Evolutionary conservation across 1,139 yeast species (phyloP), one percentile per base, ranked within the genome.

Genomic region (Sugiyamaella xylanicola): DNA sequence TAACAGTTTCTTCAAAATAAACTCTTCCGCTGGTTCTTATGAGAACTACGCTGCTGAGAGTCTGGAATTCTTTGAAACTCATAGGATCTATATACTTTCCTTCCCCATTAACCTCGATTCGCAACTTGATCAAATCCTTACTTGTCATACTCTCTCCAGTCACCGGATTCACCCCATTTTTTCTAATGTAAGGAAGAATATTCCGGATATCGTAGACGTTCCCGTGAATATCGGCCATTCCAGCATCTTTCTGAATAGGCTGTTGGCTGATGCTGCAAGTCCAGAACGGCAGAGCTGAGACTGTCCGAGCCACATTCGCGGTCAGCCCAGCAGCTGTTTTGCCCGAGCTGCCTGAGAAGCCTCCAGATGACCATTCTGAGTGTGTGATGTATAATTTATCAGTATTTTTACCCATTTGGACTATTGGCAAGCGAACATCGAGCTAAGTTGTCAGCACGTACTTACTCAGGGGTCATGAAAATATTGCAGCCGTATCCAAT

Each of bases 311-410:
- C 51, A 48, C 3, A 53, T 47, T 19, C 2, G 64, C 60, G n/a
- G 65, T 65, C 16, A 19, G 17, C 3, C 69, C 70, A 8, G 25
- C 7, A 25, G 22, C n/a, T 11, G 37, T 11, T 29, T 44, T 55
- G n/a, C 57, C 57, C 4, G 57, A 48, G n/a, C 70, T 64, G 2
- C 68, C 65, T 29, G 70, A 65, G 48, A 66, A 61, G 46, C 67
- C 70, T 5, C 68, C 67, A 2, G 61, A 59, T 16, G 63, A 55
- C 73, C 73, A 70, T 61, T 71, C 74, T 1, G 74, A 68, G 42
- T 70, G 74, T 2, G 75, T 72, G 16, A 72, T 66, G 57, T 65
- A 73, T 13, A 72, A 60, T 56, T 73, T 72, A 55, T 72, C 76
- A 1, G 75, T 72, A 48, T 70, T 71, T 55, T 71, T 71, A 25